phyloP scores from a whole-genome alignment of 306 rosid genomes.

The Cucumis sativus region Cucumber_9930_V3 NC_026657.2:26573501-26574000 shows the following conservation, averaged over 20 bases:
- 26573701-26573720: slow-evolving; percentile 80
- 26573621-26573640: slow-evolving; percentile 78
- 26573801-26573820: slow-evolving; percentile 86
- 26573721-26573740: slow-evolving; percentile 88
- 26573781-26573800: slow-evolving; percentile 64
- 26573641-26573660: slow-evolving; percentile 86
- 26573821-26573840: slow-evolving; percentile 63
- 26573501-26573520: slow-evolving; percentile 85
- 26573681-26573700: slow-evolving; percentile 58
- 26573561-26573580: slow-evolving; percentile 77
- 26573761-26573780: slow-evolving; percentile 82
- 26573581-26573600: slow-evolving; percentile 69
- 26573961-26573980: slow-evolving; percentile 77
- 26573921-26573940: slow-evolving; percentile 94
- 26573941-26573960: slow-evolving; percentile 91
- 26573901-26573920: slow-evolving; percentile 91
- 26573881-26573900: slow-evolving; percentile 82
- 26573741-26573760: slow-evolving; percentile 90
- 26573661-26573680: slow-evolving; percentile 98
- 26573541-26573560: slow-evolving; percentile 98
- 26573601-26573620: slow-evolving; percentile 85
- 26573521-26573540: slow-evolving; percentile 64
- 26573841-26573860: slow-evolving; percentile 85
- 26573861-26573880: slow-evolving; percentile 74
- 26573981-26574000: slow-evolving; percentile 93